These are phyloP conservation scores for Phytophthora kernoviae DNA, from an alignment of 352 stramenopile genomes.

Conservation along the genomic window DNA sequence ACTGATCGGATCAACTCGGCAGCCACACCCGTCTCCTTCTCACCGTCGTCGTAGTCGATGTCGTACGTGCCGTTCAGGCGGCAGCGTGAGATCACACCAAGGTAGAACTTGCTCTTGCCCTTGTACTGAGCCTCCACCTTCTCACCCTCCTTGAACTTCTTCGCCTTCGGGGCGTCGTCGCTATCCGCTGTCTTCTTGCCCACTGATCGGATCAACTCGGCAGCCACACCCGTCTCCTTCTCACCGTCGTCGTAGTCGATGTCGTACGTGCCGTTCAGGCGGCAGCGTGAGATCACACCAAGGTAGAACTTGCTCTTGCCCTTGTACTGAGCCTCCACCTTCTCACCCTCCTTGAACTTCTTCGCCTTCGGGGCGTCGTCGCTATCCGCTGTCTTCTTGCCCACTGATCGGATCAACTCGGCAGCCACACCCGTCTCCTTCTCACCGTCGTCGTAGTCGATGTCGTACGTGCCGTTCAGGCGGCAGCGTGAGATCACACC, in stretches of 20 bases:
- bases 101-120: constrained; percentile 22
- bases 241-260: constrained; percentile 21
- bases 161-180: constrained; percentile 17
- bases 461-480: constrained; percentile 21
- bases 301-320: constrained; percentile 22
- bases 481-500: constrained; percentile 19
- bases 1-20: constrained; percentile 10
- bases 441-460: constrained; percentile 21
- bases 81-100: constrained; percentile 17
- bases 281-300: constrained; percentile 18
- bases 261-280: constrained; percentile 20
- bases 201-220: constrained; percentile 14
- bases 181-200: constrained; percentile 14
- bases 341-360: constrained; percentile 22
- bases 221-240: constrained; percentile 21
- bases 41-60: constrained; percentile 20
- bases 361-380: constrained; percentile 17
- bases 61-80: constrained; percentile 21
- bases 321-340: constrained; percentile 24
- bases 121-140: constrained; percentile 24
- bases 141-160: constrained; percentile 22
- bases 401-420: constrained; percentile 13
- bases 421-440: constrained; percentile 21
- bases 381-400: constrained; percentile 14
- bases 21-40: constrained; percentile 21